Base-by-base conservation (phyloP, 1,284 basidiomycete species). In the Coriolopsis trogii region DNA sequence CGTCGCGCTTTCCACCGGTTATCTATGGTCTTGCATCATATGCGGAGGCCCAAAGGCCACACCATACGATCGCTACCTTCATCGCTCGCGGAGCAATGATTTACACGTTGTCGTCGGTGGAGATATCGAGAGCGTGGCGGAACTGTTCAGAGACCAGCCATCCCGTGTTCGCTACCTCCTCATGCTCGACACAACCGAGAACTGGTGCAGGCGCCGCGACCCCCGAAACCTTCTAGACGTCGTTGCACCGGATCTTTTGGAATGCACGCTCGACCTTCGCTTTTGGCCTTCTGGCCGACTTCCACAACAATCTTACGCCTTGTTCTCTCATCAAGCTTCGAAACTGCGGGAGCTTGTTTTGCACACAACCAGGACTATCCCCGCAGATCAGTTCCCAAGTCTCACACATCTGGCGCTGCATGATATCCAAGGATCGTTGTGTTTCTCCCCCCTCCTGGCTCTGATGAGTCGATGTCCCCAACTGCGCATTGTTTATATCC, bases 1-100 rank as follows among this genome's bases (percentile, higher is more conserved):
- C 10, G 69, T 82, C 37, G 78, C 80, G 0, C 61, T 81, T 18
- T 64, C 64, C 23, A 78, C 73, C 0, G 68, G 76, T 3, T 64
- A 63, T n/a, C 68, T 84, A 13, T 84, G 81, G 81, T 41, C 39
- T 6, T 43, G 50, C 7, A 30, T 51, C 7, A 25, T 51, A 20
- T 51, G 50, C 18, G 60, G 51, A 4, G 45, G 41, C 9, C 24
- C 6, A 7, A 33, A 42, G 16, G 10, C 12, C 7, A 51, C 28
- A 5, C 41, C 45, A 1, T 34, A n/a, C 9, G 8, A 30, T 2
- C 34, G 37, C 23, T 48, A 48, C 16, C 34, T 53, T 13, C 30
- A 34, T 7, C 34, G 29, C 4, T 53, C 51, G 23, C 46, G 42
- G 18, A 48, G 41, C 37, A 15, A 16, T 12, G 23, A 72, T 76